Evolutionary conservation across 768 basidiomycete genomes (phyloP).

Genomic region (Sarcodon sp.): DNA sequence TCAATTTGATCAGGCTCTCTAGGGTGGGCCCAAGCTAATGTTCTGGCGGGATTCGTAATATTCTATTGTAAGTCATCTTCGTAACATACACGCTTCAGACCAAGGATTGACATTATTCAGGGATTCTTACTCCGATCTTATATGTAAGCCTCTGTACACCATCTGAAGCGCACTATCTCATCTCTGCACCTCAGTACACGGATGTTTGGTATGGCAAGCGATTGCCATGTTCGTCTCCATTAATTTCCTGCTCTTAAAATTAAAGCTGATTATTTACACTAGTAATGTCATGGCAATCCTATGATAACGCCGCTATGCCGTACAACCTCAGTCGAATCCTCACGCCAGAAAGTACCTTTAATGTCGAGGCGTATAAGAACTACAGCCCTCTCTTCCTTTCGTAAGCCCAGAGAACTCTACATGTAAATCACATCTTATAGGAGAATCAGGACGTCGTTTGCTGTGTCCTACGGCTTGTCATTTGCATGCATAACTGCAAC

Average conservation of each 20-base stretch:
- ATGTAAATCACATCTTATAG: constrained; percentile 30
- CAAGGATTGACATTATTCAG: constrained; percentile 8
- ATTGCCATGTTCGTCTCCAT: constrained; percentile 17
- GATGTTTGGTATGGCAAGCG: constrained; percentile 22
- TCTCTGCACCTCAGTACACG: constrained; percentile 13
- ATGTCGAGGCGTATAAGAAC: constrained; percentile 22
- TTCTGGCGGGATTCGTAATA: constrained; percentile 31
- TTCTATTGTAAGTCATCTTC: constrained; percentile 24
- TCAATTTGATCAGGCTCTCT: constrained; percentile 38
- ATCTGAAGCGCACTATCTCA: neutral
- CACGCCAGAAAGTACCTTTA: constrained; percentile 20
- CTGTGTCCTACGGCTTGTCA: constrained; percentile 25
- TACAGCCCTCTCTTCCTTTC: constrained; percentile 33
- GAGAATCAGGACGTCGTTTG: constrained; percentile 18
- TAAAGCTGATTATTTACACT: neutral
- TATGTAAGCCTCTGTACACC: constrained; percentile 10
- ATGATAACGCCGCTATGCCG: constrained; percentile 24
- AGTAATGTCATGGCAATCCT: constrained; percentile 24
- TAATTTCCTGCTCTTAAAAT: neutral
- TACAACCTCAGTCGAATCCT: constrained; percentile 30
- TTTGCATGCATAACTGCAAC: constrained; percentile 34
- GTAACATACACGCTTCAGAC: neutral
- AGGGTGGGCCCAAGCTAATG: constrained; percentile 71
- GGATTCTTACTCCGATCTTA: constrained; percentile 25
- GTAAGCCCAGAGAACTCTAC: constrained; percentile 39